Evolutionary conservation across 2,329 filamentous ascomycete species (phyloP).

Genomic region (Fulvia fulva): DNA sequence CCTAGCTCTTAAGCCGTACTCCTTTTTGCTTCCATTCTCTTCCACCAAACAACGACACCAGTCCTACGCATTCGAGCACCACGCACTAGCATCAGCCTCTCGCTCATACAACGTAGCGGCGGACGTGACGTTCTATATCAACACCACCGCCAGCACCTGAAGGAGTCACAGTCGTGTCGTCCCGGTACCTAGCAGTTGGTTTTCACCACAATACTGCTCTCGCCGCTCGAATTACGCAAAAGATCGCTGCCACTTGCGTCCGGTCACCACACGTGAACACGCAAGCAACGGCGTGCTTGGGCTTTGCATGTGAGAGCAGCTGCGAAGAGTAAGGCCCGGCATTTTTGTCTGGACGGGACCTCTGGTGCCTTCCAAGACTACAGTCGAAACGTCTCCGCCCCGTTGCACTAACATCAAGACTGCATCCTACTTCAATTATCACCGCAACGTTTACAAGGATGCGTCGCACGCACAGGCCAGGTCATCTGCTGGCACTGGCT

Average conservation of each 20-base stretch:
- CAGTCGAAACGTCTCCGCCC: no score
- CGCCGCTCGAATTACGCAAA: neutral
- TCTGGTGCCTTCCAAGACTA: no score
- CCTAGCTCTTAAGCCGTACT: neutral
- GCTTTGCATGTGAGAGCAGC: neutral
- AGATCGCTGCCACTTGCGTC: neutral
- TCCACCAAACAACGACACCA: neutral
- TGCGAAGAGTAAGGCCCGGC: neutral
- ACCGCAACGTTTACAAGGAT: neutral
- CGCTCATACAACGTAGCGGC: no score
- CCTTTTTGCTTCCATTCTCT: neutral
- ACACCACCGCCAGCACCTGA: no score
- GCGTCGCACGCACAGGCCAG: neutral
- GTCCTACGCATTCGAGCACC: no score
- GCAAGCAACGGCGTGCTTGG: neutral
- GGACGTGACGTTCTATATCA: no score
- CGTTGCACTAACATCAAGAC: neutral
- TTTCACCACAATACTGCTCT: no score
- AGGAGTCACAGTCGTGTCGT: no score
- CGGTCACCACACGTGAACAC: neutral
- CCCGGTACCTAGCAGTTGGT: no score
- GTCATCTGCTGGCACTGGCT: neutral
- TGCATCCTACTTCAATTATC: neutral
- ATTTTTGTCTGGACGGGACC: no score
- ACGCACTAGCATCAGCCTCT: no score